These are phyloP conservation scores for Wallacemonas sp. DNA, from an alignment of 208 protist species.

Conservation along the genomic window DNA sequence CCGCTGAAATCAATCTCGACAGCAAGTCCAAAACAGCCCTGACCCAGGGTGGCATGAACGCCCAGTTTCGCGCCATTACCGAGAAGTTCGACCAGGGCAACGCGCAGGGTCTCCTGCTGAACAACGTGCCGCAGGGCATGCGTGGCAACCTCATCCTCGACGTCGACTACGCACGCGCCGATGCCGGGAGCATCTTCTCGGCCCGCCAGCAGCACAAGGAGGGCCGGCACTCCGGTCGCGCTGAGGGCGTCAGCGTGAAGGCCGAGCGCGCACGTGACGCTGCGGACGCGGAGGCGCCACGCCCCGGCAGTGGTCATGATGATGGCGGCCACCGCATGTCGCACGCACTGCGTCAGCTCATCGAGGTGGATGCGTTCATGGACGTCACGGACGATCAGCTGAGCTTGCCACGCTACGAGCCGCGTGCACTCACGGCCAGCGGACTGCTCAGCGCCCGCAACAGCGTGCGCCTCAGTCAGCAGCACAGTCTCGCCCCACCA, in stretches of 20 bases:
- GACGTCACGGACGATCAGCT: neutral
- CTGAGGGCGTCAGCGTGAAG: neutral
- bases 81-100: conserved; percentile 91
- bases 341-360: neutral
- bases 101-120: conserved; percentile 81
- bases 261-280: neutral
- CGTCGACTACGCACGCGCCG: conserved; percentile 69
- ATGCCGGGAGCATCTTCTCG: conserved; percentile 22
- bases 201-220: conserved; percentile 10
- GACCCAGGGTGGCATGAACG: conserved; percentile 69
- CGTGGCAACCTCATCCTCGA: conserved; percentile 86
- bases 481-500: neutral
- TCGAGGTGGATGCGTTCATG: conserved; percentile 12
- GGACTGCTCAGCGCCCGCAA: conserved; percentile 7
- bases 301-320: neutral
- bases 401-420: neutral
- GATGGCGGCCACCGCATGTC: conserved; percentile 2
- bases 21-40: conserved; percentile 64
- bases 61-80: conserved; percentile 89
- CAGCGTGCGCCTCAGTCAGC: conserved; percentile 9
- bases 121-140: conserved; percentile 83
- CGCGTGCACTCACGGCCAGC: conserved; percentile 2
- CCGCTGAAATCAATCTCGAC: conserved; percentile 87
- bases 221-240: neutral
- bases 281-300: neutral